Evolutionary conservation across 2,329 filamentous ascomycete species (phyloP).

Genomic region (Aspergillus brunneoviolaceus): DNA sequence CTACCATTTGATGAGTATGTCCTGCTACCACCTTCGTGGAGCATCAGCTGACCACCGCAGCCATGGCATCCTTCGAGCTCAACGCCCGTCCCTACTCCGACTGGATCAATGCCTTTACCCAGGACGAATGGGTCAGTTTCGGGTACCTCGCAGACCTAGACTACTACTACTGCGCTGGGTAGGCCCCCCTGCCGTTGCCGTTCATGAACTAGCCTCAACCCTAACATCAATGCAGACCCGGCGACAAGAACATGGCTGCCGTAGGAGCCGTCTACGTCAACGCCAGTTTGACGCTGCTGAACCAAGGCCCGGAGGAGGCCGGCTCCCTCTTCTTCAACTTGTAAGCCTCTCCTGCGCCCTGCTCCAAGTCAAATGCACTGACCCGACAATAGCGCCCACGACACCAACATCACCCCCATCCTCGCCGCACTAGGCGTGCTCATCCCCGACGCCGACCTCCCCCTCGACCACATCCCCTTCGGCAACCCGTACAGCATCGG

Average conservation of each 20-base stretch:
- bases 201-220: background rate
- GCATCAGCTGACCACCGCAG: background rate
- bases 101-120: constrained; percentile 26
- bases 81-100: constrained; percentile 21
- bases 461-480: constrained; percentile 21
- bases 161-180: constrained; percentile 27
- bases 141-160: constrained; percentile 21
- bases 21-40: background rate
- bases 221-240: constrained; percentile 9
- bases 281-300: constrained; percentile 20
- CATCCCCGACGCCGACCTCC: constrained; percentile 20
- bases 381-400: constrained; percentile 11
- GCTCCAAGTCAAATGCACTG: background rate
- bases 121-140: constrained; percentile 23
- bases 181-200: background rate
- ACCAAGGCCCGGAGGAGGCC: constrained; percentile 18
- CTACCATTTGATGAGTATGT: constrained; percentile 23
- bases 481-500: constrained; percentile 16
- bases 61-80: constrained; percentile 22
- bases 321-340: constrained; percentile 17
- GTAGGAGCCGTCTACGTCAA: constrained; percentile 24
- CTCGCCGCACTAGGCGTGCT: constrained; percentile 20
- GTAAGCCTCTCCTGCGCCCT: background rate
- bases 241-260: constrained; percentile 20
- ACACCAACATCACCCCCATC: constrained; percentile 24